Percentiles rank a stretch among this genome's conserved stretches.
Conservation (phyloP, 345 rosid species). For the Salix purpurea region DNA sequence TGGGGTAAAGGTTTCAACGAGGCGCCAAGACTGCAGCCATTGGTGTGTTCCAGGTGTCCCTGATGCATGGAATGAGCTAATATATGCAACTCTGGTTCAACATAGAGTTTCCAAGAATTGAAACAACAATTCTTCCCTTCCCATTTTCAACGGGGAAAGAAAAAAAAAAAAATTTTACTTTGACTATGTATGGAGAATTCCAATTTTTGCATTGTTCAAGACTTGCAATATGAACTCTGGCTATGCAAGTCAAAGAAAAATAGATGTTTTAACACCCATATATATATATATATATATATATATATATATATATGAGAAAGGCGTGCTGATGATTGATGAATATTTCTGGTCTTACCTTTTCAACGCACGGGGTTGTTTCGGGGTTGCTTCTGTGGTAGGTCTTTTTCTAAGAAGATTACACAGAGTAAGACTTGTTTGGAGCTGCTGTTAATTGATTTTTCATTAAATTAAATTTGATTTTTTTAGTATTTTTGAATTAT, state of each 20-base stretch:
- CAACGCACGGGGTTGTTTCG: not conserved
- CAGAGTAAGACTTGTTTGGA: not conserved
- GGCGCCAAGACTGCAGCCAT: constrained; percentile 89
- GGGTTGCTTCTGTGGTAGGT: not conserved
- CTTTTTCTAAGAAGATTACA: not conserved
- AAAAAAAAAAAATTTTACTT: not conserved
- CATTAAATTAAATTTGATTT: too few relatives aligned
- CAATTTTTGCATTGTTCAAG: not conserved
- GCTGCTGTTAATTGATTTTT: too few relatives aligned
- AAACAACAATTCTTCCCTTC: not conserved
- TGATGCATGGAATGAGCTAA: constrained; percentile 91
- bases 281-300: not conserved
- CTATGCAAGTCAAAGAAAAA: not conserved
- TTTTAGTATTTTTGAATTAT: too few relatives aligned
- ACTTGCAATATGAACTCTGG: not conserved
- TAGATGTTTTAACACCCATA: not conserved
- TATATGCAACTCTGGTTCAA: constrained; percentile 57
- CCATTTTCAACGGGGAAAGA: not conserved
- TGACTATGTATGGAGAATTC: not conserved
- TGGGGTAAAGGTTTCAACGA: constrained; percentile 37
- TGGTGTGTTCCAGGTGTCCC: constrained; percentile 98
- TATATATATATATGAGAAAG: not conserved
- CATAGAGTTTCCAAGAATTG: constrained; percentile 15
- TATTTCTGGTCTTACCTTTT: not conserved
- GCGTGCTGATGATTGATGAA: not conserved